Conservation (phyloP, 768 basidiomycete species). For the Lactarius evosmus region DNA sequence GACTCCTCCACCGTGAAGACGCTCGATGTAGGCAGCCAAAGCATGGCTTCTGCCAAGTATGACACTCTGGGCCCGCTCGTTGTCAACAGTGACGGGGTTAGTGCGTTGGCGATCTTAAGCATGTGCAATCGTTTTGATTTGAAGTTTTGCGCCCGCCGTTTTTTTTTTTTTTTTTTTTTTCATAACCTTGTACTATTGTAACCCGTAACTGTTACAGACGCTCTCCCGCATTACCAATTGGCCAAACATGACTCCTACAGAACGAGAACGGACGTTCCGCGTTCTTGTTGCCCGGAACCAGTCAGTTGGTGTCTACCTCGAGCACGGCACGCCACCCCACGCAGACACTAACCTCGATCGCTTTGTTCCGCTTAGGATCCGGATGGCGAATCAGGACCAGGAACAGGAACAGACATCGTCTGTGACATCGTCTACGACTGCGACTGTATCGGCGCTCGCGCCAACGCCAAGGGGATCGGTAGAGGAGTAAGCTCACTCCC, state of each 20-base stretch:
- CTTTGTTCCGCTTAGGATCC: conserved; percentile 1
- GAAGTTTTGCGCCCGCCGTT: too few relatives aligned
- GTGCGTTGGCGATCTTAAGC: background rate
- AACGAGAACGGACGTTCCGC: conserved; percentile 24
- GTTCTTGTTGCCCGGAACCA: conserved; percentile 23
- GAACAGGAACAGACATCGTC: too few relatives aligned
- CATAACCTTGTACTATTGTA: too few relatives aligned
- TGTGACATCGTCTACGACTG: background rate
- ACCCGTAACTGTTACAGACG: too few relatives aligned
- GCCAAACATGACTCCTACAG: conserved; percentile 21
- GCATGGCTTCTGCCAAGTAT: conserved; percentile 17
- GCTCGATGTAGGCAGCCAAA: conserved; percentile 12
- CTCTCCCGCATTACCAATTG: conserved; percentile 25
- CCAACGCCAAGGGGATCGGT: background rate
- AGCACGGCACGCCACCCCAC: too few relatives aligned
- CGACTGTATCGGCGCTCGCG: background rate
- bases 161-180: background rate
- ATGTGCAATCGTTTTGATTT: background rate
- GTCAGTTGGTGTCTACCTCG: too few relatives aligned
- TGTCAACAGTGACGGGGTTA: conserved; percentile 23
- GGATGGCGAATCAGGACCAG: conserved; percentile 22
- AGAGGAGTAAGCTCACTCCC: background rate
- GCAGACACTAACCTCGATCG: background rate
- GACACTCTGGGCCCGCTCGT: conserved; percentile 21
- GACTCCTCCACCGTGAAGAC: background rate